Base-by-base conservation (phyloP, 2,329 filamentous ascomycete species). In the Arthrobotrys sinensis region DNA sequence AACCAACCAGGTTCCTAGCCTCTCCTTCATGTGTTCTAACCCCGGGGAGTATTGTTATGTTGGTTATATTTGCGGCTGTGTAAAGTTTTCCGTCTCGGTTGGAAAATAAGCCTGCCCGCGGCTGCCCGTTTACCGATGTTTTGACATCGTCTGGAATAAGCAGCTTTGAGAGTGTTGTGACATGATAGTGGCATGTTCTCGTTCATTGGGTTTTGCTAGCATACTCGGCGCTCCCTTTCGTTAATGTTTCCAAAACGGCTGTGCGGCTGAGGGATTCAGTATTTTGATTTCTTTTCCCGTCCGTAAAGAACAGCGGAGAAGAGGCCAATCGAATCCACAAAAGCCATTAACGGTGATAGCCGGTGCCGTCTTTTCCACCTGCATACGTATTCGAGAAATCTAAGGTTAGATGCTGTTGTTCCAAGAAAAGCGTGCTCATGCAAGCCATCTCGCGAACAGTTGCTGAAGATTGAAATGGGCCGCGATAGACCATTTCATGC, bases 161-260 rank as follows among this genome's bases (percentile, higher is more conserved):
- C 24, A 28, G 11, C 8, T 36, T 24, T 2, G 12, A 21, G 38
- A 21, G 10, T 1, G 32, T 52, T 53, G 68, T 75, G 70, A 75
- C 70, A 75, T 75, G 70, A 75, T 68, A 75, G 36, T 67, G 63
- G 63, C 70, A 67, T 75, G 70, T 67, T 75, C 32, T 36, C 28
- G 12, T 50, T 36, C 14, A 57, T 57, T 57, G 32, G n/a, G 45
- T 40, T 50, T 32, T 48, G 34, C 10, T 64, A 19, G 57, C 11
- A n/a, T 32, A 7, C 4, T 66, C 16, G 34, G 10, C 40, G 16
- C 19, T 62, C 48, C n/a, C 32, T 34, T 19, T 14, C 12, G 11
- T 40, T 57, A 36, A 38, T 72, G 4, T 32, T 45, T 32, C 45
- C 12, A 45, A 72, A 65, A 67, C 70, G 67, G 70, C 70, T 68